These are phyloP conservation scores for Agroathelia rolfsii DNA, from an alignment of 1,284 basidiomycete genomes.

Conservation along the genomic window DNA sequence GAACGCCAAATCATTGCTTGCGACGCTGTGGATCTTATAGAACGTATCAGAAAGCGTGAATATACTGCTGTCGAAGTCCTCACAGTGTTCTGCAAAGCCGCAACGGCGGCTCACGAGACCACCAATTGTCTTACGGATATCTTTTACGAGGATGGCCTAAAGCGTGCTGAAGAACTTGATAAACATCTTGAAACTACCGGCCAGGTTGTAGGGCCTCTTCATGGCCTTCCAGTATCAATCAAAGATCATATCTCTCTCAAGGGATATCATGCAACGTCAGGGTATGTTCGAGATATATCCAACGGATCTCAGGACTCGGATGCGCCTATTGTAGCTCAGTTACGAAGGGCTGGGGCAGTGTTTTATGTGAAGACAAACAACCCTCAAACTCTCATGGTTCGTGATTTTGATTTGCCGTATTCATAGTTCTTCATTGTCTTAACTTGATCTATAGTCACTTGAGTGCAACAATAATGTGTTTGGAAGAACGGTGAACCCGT, in stretches of 20 bases:
- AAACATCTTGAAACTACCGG: conserved; percentile 33
- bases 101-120: conserved; percentile 19
- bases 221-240: conserved; percentile 47
- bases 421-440: too few species aligned
- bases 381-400: conserved; percentile 39
- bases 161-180: conserved; percentile 42
- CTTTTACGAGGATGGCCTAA: conserved; percentile 41
- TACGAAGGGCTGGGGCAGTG: conserved; percentile 44
- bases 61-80: conserved; percentile 19
- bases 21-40: conserved; percentile 19
- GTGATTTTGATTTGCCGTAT: conserved; percentile 7
- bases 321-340: conserved; percentile 35
- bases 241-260: conserved; percentile 46
- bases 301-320: conserved; percentile 43
- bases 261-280: conserved; percentile 36
- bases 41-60: conserved; percentile 13
- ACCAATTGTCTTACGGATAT: conserved; percentile 51
- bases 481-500: conserved; percentile 43
- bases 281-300: conserved; percentile 29
- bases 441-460: conserved; percentile 29
- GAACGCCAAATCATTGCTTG: conserved; percentile 19
- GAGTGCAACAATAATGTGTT: conserved; percentile 44
- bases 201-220: conserved; percentile 44
- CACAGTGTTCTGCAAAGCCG: conserved; percentile 18
- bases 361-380: conserved; percentile 50